Evolutionary conservation across 768 basidiomycete species (phyloP).

Genomic region (Daedalea quercina): DNA sequence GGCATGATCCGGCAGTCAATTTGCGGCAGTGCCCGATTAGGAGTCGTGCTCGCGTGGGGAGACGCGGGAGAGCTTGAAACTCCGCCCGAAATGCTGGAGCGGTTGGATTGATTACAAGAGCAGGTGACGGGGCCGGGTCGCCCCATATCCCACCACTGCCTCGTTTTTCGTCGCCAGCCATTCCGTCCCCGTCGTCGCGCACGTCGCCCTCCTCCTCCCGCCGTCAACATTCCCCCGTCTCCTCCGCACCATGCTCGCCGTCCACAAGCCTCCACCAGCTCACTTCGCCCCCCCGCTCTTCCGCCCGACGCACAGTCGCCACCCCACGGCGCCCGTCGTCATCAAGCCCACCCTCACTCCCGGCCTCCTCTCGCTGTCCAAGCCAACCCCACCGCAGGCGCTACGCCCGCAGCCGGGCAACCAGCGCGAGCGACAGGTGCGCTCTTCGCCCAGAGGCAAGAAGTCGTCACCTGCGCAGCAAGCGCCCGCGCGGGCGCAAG

Average conservation of each 20-base stretch:
- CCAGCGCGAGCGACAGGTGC: constrained; percentile 26
- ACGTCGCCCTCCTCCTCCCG: constrained; percentile 16
- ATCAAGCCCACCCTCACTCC: constrained; percentile 69
- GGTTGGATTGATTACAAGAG: constrained; percentile 2
- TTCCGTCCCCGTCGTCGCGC: constrained; percentile 17
- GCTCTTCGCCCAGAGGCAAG: constrained; percentile 32
- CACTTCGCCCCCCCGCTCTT: constrained; percentile 22
- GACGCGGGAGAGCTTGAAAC: background rate
- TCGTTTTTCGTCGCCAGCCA: constrained; percentile 14
- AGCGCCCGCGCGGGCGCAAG: constrained; percentile 20
- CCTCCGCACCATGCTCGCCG: constrained; percentile 33
- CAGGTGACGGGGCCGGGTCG: constrained; percentile 6
- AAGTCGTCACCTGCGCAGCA: constrained; percentile 22
- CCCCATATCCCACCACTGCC: constrained; percentile 13
- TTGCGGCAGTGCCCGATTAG: background rate
- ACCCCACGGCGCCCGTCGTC: constrained; percentile 65
- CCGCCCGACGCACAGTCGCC: constrained; percentile 44
- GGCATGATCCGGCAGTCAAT: background rate
- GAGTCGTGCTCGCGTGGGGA: background rate
- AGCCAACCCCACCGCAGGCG: constrained; percentile 35
- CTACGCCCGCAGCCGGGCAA: constrained; percentile 33
- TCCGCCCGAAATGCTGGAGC: background rate
- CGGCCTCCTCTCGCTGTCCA: constrained; percentile 65
- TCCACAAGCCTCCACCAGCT: constrained; percentile 29
- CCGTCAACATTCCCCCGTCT: constrained; percentile 11